Evolutionary conservation across 2,329 filamentous ascomycete species (phyloP), one percentile per base, ranked within the genome.

Genomic region (Cladosporium cucumerinum): DNA sequence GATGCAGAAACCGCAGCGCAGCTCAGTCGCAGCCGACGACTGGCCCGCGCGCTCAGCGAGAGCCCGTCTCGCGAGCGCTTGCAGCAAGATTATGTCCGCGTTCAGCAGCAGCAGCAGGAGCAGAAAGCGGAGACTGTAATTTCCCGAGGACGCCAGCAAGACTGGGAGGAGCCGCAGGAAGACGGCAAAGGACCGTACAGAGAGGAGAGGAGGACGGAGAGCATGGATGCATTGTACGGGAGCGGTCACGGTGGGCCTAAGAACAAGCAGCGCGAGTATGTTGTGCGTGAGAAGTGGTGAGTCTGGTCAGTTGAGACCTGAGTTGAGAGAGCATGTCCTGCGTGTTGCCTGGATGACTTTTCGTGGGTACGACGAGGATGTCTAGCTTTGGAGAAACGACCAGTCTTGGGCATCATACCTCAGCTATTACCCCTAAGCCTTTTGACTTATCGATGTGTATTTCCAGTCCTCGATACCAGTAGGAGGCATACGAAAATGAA

Each of bases 21-120:
- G 32, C 67, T 59, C 2, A 65, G 54, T 36, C 30, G 14, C 46
- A 49, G 57, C 43, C 52, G 61, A 26, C 64, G 66, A 12, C 65
- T 72, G 21, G 64, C 62, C 34, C 64, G 63, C 14, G 68, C 69
- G 5, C 57, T 70, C 25, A 74, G 72, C 64, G 72, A 74, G 65
- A 74, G 72, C 62, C 73, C 73, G 11, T 73, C 72, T 25, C 65
- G 72, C 18, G 73, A 75, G 48, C 62, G 60, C 16, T 36, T 68
- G 21, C 26, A 52, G 18, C 52, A 21, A n/a, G 54, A 57, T 25
- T 49, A 46, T 18, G 36, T 64, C 28, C 46, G 43, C 21, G 16
- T 30, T 23, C 28, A 57, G 30, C 32, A 57, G 54, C 32, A 57
- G 54, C 23, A 64, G 32, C 54, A 36, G 28, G 61, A 67, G 39